Evolutionary conservation across 352 stramenopile species (phyloP), one percentile per base, ranked within the genome.

Genomic region (Achlya hypogyna): DNA sequence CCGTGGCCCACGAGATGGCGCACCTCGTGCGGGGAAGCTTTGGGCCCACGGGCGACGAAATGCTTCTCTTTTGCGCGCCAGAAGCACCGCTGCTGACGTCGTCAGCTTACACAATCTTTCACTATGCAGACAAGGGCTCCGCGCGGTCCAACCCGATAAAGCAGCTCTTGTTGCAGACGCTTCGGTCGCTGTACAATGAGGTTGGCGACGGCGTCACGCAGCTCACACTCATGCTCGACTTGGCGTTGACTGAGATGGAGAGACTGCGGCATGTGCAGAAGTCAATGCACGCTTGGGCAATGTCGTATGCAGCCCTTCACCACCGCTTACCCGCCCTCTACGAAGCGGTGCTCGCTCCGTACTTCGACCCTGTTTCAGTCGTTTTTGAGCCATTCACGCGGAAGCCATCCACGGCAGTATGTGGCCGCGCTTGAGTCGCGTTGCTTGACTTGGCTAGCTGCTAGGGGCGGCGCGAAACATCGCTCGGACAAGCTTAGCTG

Each of bases 181-280:
- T 70, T 9, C 71, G 85, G 32, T 75, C 75, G 0, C 63, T 93
- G 18, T 77, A 88, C 34, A 60, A 69, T 4, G 75, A 85, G 54
- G 35, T 75, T 0, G 84, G 82, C 0, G 84, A 93, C 27, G 80
- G 78, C 1, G 73, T 74, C 5, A 84, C 66, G 16, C 72, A 82
- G 67, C 86, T 91, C 53, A 71, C 91, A 43, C 51, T 93, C 35
- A 31, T 89, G 22, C 29, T 93, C 1, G 63, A 83, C 32, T 69
- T 74, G 10, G 58, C 73, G 0, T 27, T 81, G 51, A 66, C 14
- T 20, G 49, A 56, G 31, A 56, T 56, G 49, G 12, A 56, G 10
- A 3, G 2, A 9, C 60, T 59, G 20, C 35, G 18, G 16, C 35
- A 38, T 32, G 29, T 40, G n/a, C n/a, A n/a, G n/a, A n/a, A n/a